These are phyloP conservation scores for Russula sp. DNA, from an alignment of 768 basidiomycete species.

Conservation along the genomic window DNA sequence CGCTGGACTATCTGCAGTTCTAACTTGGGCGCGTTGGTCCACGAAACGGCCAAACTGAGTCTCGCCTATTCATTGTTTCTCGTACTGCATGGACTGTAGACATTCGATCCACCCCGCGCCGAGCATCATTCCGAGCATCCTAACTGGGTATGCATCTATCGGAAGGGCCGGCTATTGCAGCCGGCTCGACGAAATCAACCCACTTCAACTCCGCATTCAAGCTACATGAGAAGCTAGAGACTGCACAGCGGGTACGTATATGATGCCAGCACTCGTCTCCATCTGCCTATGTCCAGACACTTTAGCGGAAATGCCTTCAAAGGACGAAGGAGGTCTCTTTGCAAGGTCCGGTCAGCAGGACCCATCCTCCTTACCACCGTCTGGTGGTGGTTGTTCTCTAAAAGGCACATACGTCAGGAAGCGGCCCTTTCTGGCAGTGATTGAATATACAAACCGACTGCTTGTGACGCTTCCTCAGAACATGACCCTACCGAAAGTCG, in stretches of 20 bases:
- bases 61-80: background rate
- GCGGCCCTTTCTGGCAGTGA: too few relatives aligned
- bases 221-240: too few relatives aligned
- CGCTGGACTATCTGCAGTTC: background rate
- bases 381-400: too few relatives aligned
- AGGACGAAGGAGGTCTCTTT: too few relatives aligned
- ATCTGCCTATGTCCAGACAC: background rate
- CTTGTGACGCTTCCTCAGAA: too few relatives aligned
- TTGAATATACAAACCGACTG: too few relatives aligned
- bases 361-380: too few relatives aligned
- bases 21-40: too few relatives aligned
- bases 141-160: too few relatives aligned
- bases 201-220: background rate
- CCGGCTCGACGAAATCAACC: background rate
- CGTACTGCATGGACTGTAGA: background rate
- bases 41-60: background rate
- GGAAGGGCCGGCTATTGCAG: background rate
- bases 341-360: too few relatives aligned
- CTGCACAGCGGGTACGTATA: background rate
- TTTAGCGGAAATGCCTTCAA: background rate
- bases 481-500: too few relatives aligned
- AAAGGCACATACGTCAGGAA: too few relatives aligned
- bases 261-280: background rate
- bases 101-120: background rate
- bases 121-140: background rate